Conservation (phyloP, 192 early-diverging fungal genomes). For the Entomortierella parvispora region DNA sequence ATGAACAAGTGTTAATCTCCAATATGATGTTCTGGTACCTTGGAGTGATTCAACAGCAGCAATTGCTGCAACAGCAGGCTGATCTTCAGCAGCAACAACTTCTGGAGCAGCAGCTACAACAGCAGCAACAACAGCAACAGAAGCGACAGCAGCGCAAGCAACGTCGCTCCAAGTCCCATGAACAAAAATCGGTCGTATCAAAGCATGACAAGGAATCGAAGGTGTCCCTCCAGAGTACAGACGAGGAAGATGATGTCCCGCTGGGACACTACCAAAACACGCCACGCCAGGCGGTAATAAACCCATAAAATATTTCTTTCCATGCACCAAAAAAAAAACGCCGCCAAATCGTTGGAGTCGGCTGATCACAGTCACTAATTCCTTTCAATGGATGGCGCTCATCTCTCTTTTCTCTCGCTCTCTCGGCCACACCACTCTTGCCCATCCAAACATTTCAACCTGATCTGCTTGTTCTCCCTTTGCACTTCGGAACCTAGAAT, state of each 20-base stretch:
- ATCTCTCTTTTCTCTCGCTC: too few species aligned
- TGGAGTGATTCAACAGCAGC: slow-evolving; percentile 70
- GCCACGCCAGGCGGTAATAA: neutral
- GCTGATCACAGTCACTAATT: too few species aligned
- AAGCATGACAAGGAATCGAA: neutral
- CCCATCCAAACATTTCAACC: too few species aligned
- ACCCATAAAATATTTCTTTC: neutral
- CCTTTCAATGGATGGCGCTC: too few species aligned
- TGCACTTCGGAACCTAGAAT: too few species aligned
- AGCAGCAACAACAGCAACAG: slow-evolving; percentile 24
- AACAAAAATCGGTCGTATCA: slow-evolving; percentile 12
- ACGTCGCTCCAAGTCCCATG: slow-evolving; percentile 1
- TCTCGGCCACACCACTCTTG: too few species aligned
- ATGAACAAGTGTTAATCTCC: slow-evolving; percentile 80
- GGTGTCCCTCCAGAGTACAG: slow-evolving; percentile 21
- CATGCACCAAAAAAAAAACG: neutral
- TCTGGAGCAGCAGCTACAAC: slow-evolving; percentile 34
- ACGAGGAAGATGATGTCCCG: slow-evolving; percentile 68
- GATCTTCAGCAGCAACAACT: slow-evolving; percentile 50
- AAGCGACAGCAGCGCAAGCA: slow-evolving; percentile 16
- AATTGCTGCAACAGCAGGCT: slow-evolving; percentile 29
- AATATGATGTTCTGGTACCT: slow-evolving; percentile 90
- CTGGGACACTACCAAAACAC: slow-evolving; percentile 60
- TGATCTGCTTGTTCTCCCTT: too few species aligned
- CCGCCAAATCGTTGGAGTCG: neutral